These are phyloP conservation scores for Cercospora nicotianae DNA, from an alignment of 2,329 filamentous ascomycete species.

Conservation along the genomic window DNA sequence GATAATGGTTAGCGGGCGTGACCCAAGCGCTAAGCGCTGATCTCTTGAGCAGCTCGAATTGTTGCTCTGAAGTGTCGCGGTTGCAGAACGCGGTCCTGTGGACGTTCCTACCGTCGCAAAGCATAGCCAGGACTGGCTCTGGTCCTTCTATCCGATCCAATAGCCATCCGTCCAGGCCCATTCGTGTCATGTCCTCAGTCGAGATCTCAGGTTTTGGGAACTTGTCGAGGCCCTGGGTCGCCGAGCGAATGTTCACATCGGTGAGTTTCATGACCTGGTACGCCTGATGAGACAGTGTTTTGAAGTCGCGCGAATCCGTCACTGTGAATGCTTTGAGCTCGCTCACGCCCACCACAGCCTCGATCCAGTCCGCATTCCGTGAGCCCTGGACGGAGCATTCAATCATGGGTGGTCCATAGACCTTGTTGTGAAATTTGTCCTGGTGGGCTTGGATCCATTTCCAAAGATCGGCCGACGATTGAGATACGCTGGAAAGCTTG, in stretches of 20 bases:
- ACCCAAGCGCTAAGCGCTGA: slow-evolving; percentile 67
- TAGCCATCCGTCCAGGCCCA: slow-evolving; percentile 76
- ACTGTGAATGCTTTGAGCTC: slow-evolving; percentile 68
- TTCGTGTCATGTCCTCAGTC: slow-evolving; percentile 54
- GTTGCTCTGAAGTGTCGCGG: slow-evolving; percentile 62
- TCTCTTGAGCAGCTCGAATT: slow-evolving; percentile 62
- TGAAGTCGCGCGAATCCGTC: slow-evolving; percentile 74
- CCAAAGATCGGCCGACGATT: slow-evolving; percentile 70
- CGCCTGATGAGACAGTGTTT: slow-evolving; percentile 66
- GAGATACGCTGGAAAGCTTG: slow-evolving; percentile 61
- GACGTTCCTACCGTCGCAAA: slow-evolving; percentile 72
- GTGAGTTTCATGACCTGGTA: slow-evolving; percentile 64
- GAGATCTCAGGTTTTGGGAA: slow-evolving; percentile 57
- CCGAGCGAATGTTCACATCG: slow-evolving; percentile 69
- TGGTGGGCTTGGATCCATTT: slow-evolving; percentile 68
- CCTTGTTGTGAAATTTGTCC: slow-evolving; percentile 71
- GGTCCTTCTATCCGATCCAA: slow-evolving; percentile 79
- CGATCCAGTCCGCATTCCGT: slow-evolving; percentile 62
- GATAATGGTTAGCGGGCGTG: slow-evolving; percentile 64
- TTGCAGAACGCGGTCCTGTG: slow-evolving; percentile 67
- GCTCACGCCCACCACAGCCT: slow-evolving; percentile 55
- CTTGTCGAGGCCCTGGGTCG: slow-evolving; percentile 53
- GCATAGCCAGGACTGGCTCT: slow-evolving; percentile 78
- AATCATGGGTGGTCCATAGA: slow-evolving; percentile 79
- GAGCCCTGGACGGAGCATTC: slow-evolving; percentile 76